Base-by-base conservation (phyloP, 495 filamentous ascomycete genomes). In the Arthonia radiata region DNA sequence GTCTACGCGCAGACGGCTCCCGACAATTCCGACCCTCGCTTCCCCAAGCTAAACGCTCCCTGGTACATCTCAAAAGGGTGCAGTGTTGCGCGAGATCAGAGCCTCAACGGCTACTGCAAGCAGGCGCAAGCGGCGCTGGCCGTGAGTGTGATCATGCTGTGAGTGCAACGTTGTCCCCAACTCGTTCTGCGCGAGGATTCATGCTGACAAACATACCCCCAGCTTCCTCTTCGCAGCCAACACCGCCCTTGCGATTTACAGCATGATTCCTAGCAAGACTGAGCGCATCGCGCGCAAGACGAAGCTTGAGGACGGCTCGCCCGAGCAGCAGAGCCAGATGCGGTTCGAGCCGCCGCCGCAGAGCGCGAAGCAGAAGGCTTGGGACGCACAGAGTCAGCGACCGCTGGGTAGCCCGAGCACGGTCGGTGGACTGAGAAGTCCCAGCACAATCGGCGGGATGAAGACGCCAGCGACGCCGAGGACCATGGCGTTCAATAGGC, bases 41-140 rank as follows among this genome's bases (percentile, higher is more conserved):
- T 73, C 32, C 67, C 62, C 4, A 69, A 76, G 34, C 52, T 55
- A 4, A 62, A 68, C 1, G 52, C 77, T 3, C 63, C 67, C 8
- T 93, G 81, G 81, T 91, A 89, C 39, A 66, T 93, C 37, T 63
- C 66, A 19, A 74, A 77, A 41, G 60, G 56, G 34, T 93, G 81
- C 46, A 57, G 42, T 24, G 60, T 80, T 8, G 73, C 74, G 0
- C 46, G 43, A 13, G 43, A 56, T 4, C 46, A 49, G 21, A 47
- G 42, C 7, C 60, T 67, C 25, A 49, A 64, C n/a, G 54, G 57
- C 15, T 75, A 70, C 40, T 93, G 81, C 52, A 40, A 57, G 37
- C 67, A 78, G 46, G 75, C 80, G 14, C 78, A 89, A 44, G 57
- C 58, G 12, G 48, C 67, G 2, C 89, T 83, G 41, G 74, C 65